phyloP scores from a whole-genome alignment of 352 stramenopile species.

The Pythium aristosporum region DNA sequence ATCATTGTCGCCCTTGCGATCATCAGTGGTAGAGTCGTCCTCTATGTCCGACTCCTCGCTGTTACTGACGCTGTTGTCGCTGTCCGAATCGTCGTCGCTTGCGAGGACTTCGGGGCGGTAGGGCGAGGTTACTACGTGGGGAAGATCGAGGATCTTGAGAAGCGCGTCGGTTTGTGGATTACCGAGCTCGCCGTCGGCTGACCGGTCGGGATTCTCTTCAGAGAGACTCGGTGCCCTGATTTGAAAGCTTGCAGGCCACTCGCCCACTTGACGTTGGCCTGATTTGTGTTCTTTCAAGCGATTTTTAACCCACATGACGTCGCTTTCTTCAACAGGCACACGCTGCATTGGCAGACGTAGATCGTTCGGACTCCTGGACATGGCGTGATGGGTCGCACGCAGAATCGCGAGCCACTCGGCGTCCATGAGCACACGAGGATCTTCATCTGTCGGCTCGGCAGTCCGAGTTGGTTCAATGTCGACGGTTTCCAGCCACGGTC shows the following conservation, averaged over 20 bases:
- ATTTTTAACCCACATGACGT: neutral
- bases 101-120: constrained; percentile 32
- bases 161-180: constrained; percentile 96
- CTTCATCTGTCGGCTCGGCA: neutral
- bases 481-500: constrained; percentile 95
- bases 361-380: constrained; percentile 29
- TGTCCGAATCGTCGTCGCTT: neutral
- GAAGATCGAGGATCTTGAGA: constrained; percentile 87
- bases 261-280: constrained; percentile 22
- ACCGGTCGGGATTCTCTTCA: constrained; percentile 31
- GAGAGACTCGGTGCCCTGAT: constrained; percentile 56
- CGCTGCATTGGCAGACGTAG: neutral
- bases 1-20: constrained; percentile 1
- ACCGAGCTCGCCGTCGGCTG: constrained; percentile 33
- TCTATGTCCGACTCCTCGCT: neutral
- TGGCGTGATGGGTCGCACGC: constrained; percentile 90
- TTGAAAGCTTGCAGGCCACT: constrained; percentile 76
- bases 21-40: neutral
- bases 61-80: neutral
- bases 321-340: neutral
- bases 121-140: constrained; percentile 92
- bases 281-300: too few relatives aligned
- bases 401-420: constrained; percentile 94
- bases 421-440: constrained; percentile 72
- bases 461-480: constrained; percentile 47